These are phyloP conservation scores for Hevea brasiliensis DNA, from an alignment of 345 rosid species.

Conservation along the genomic window DNA sequence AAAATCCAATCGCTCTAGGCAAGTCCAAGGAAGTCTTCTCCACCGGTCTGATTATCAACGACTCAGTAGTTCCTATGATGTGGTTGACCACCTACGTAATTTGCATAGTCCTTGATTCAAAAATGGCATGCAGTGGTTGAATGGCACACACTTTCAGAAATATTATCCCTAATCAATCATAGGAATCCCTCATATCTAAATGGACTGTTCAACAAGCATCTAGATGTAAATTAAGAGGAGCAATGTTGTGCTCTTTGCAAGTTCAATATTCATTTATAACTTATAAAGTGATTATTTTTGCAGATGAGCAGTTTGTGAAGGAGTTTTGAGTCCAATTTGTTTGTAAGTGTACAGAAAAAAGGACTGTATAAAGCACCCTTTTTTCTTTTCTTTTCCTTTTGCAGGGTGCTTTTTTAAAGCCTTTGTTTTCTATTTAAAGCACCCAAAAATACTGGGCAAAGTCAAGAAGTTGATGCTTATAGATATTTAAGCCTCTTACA, in stretches of 20 bases:
- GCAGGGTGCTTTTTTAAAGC: neutral
- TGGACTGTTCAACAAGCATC: neutral
- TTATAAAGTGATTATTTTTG: neutral
- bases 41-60: conserved; percentile 75
- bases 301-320: neutral
- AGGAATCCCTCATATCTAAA: too few species aligned
- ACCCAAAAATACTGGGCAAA: neutral
- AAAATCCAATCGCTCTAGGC: conserved; percentile 24
- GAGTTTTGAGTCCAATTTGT: neutral
- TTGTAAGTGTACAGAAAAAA: conserved; percentile 21
- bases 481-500: too few species aligned
- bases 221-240: conserved; percentile 15
- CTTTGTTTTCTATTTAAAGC: neutral
- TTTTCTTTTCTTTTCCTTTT: too few species aligned
- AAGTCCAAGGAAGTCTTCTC: conserved; percentile 52
- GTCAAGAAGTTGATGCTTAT: too few species aligned
- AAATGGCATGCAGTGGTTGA: neutral
- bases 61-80: conserved; percentile 65
- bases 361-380: conserved; percentile 2
- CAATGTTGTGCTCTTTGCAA: neutral
- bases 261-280: conserved; percentile 3
- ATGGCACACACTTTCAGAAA: neutral
- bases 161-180: neutral
- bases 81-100: conserved; percentile 66
- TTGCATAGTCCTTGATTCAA: conserved; percentile 58